A percentile compares a stretch with the other conserved stretches of the same genome.
Evolutionary conservation across 768 basidiomycete genomes (phyloP).

Genomic region (Calocybe gangraenosa): DNA sequence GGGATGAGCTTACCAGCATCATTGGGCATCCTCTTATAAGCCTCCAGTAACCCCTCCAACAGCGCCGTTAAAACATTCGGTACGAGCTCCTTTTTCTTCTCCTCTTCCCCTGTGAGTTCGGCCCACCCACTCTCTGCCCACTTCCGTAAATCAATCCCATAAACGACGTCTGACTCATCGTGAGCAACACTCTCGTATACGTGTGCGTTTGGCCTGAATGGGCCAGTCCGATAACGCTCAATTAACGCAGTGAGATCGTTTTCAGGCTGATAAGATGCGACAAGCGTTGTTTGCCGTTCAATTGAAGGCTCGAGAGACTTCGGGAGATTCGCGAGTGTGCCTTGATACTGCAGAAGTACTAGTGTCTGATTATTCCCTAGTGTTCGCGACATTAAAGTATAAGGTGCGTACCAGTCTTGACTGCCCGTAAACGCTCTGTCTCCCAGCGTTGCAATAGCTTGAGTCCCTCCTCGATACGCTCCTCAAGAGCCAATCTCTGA

Average conservation of each 20-base stretch:
- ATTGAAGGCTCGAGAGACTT: slow-evolving; percentile 59
- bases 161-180: slow-evolving; percentile 80
- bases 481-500: slow-evolving; percentile 82
- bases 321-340: slow-evolving; percentile 69
- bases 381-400: neutral
- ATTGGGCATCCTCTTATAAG: slow-evolving; percentile 55
- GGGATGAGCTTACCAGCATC: slow-evolving; percentile 52
- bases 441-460: slow-evolving; percentile 85
- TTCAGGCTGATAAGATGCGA: slow-evolving; percentile 86
- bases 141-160: slow-evolving; percentile 86
- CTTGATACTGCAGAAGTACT: slow-evolving; percentile 88
- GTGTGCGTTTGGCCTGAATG: slow-evolving; percentile 83
- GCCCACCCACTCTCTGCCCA: slow-evolving; percentile 88
- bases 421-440: slow-evolving; percentile 71
- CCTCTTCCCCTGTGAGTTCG: slow-evolving; percentile 46
- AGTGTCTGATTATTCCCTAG: too few relatives aligned
- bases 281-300: slow-evolving; percentile 68
- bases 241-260: slow-evolving; percentile 83
- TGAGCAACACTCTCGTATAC: slow-evolving; percentile 84
- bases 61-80: slow-evolving; percentile 74
- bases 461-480: slow-evolving; percentile 78
- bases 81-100: slow-evolving; percentile 51
- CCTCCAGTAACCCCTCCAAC: slow-evolving; percentile 55
- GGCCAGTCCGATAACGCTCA: slow-evolving; percentile 89
- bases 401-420: slow-evolving; percentile 72